Evolutionary conservation across 108 stramenopile genomes (phyloP), one percentile per base, ranked within the genome.

Genomic region (Phaeodactylum tricornutum): DNA sequence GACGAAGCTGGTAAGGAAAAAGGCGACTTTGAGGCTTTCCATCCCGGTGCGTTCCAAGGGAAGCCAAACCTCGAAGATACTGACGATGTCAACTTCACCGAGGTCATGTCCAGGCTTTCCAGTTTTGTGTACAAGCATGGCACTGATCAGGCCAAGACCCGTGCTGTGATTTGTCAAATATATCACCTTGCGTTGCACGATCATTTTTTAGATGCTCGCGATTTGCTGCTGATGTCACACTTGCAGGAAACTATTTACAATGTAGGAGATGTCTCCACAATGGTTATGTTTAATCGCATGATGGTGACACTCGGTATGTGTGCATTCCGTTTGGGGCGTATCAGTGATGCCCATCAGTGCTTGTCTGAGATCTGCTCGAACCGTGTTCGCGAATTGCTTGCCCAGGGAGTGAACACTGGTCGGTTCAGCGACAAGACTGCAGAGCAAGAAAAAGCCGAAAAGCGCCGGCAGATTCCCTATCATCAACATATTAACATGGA

Each of bases 381-480:
- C 17, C 71, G 94, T 9, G 79, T 75, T 14, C 92, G 96, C 24
- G 98, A 99, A 68, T 73, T 97, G 19, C 59, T 99, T 34, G 98
- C 98, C 0, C 98, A 99, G 60, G 96, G 95, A 15, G 64, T 91
- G 25, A 68, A 72, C 32, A 73, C 69, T 58, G 77, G 71, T 14
- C 69, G 82, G 9, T 84, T 72, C 55, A 69, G 46, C 64, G 95
- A 96, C 62, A 94, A 94, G 74, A 89, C 70, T 51, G 69, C 78
- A 6, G 95, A 96, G 46, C 86, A 95, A 62, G 97, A 96, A 65
- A 94, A 94, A 70, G 94, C 92, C n/a, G 98, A 97, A 57, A 87
- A 88, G 43, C 79, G 98, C 45, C 80, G 98, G 12, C 96, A 95
- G 54, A 73, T 94, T 33, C 93, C 96, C 3, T 97, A 88, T 67